Evolutionary conservation across 2,329 filamentous ascomycete species (phyloP).

Genomic region (Aspergillus brunneoviolaceus): DNA sequence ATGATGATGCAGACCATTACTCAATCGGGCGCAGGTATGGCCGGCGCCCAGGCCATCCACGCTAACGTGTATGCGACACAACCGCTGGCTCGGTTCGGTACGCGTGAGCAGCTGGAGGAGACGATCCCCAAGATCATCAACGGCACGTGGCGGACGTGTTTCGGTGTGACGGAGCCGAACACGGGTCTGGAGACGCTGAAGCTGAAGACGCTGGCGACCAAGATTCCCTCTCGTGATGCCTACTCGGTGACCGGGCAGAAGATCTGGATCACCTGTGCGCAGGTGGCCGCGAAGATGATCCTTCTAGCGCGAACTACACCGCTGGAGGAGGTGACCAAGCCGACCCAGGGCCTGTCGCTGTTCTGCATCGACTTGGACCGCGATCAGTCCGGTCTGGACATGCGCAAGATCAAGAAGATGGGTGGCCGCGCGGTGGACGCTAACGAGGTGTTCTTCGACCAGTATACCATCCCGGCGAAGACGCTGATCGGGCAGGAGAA

Average conservation of each 20-base stretch:
- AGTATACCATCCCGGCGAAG: conserved; percentile 65
- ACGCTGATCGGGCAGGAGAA: conserved; percentile 70
- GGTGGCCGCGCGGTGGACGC: conserved; percentile 78
- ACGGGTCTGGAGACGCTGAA: conserved; percentile 76
- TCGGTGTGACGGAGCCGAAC: conserved; percentile 82
- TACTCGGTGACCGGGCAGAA: conserved; percentile 76
- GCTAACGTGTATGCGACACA: conserved; percentile 63
- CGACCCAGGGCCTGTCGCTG: conserved; percentile 73
- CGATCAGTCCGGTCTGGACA: conserved; percentile 58
- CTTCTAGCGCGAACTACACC: conserved; percentile 74
- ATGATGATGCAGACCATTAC: conserved; percentile 86
- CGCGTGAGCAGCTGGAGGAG: conserved; percentile 59
- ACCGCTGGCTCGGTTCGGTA: conserved; percentile 70
- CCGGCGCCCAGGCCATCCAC: conserved; percentile 60
- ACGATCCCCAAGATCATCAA: conserved; percentile 71
- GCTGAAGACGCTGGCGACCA: conserved; percentile 64
- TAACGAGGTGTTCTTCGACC: conserved; percentile 86
- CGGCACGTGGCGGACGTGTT: conserved; percentile 71
- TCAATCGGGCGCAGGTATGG: conserved; percentile 74
- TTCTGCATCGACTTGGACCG: conserved; percentile 78
- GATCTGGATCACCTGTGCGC: conserved; percentile 85
- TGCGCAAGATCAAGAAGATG: conserved; percentile 80
- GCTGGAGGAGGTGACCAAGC: conserved; percentile 64
- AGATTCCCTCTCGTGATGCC: conserved; percentile 51
- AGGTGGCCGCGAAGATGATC: conserved; percentile 81